Evolutionary conservation across 148 eudicot genomes (phyloP).

Genomic region (Spergularia bocconei): DNA sequence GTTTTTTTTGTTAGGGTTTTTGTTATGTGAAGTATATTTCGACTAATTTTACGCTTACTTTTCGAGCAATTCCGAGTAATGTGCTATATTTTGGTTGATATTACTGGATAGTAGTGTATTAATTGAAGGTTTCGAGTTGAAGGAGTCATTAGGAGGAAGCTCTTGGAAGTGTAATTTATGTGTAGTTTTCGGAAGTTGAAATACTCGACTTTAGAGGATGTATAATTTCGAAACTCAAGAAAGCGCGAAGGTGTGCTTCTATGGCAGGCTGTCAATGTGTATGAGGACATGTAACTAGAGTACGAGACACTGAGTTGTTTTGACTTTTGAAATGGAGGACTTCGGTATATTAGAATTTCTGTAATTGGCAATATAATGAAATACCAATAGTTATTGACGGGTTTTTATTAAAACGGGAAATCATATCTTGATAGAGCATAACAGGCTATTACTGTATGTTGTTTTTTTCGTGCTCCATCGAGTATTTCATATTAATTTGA

Average conservation of each 20-base stretch:
- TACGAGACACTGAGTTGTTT: neutral
- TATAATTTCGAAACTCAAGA: neutral
- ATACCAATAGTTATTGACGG: neutral
- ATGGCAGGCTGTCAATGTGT: neutral
- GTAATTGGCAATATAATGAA: conserved; percentile 1
- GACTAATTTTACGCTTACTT: neutral
- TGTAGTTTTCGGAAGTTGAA: neutral
- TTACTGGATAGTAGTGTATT: neutral
- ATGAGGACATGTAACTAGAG: too few species aligned
- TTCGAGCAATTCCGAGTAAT: neutral
- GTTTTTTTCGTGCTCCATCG: neutral
- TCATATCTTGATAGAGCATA: neutral
- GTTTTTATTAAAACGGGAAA: neutral
- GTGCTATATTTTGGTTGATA: neutral
- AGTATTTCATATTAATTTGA: neutral
- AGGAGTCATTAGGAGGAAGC: neutral
- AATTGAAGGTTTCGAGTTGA: neutral
- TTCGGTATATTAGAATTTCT: neutral
- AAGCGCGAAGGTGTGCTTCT: neutral
- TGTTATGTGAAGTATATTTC: neutral
- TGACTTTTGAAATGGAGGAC: neutral
- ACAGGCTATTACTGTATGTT: neutral
- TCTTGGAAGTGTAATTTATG: neutral
- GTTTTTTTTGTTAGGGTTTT: neutral
- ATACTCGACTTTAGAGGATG: neutral